Conservation (phyloP, 2,329 filamentous ascomycete species). For the Microcera coccophila region DNA sequence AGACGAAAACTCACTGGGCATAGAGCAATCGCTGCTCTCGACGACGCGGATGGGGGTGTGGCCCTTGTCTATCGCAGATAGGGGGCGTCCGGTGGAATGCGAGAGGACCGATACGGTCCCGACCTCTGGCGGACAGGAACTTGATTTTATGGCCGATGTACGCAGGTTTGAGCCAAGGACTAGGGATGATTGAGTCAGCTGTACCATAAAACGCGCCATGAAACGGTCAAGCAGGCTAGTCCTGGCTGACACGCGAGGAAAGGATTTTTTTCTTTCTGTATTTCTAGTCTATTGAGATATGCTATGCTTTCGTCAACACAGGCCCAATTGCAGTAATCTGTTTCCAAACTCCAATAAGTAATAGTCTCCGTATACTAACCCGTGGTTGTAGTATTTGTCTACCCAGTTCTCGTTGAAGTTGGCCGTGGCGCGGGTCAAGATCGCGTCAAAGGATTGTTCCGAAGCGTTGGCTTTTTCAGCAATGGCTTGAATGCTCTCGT, state of each 20-base stretch:
- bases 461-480: too few relatives aligned
- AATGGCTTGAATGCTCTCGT: too few relatives aligned
- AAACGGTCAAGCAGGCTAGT: not conserved
- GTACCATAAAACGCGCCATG: not conserved
- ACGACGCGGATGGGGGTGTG: not conserved
- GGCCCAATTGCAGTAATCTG: slow-evolving; percentile 38
- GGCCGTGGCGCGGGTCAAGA: slow-evolving; percentile 33
- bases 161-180: not conserved
- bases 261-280: not conserved
- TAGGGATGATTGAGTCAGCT: not conserved
- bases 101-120: not conserved
- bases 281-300: not conserved
- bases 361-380: slow-evolving; percentile 48
- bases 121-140: not conserved
- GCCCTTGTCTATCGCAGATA: not conserved
- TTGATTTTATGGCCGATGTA: not conserved
- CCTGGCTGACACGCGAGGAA: not conserved
- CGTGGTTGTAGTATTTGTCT: slow-evolving; percentile 33
- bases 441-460: slow-evolving; percentile 25
- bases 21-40: not conserved
- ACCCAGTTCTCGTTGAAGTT: slow-evolving; percentile 31
- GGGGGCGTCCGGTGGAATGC: not conserved
- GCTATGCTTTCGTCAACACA: not conserved
- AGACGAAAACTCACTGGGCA: not conserved
- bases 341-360: slow-evolving; percentile 46